Conservation (phyloP, 441 rosid species). For the Macaranga tanarius region DNA sequence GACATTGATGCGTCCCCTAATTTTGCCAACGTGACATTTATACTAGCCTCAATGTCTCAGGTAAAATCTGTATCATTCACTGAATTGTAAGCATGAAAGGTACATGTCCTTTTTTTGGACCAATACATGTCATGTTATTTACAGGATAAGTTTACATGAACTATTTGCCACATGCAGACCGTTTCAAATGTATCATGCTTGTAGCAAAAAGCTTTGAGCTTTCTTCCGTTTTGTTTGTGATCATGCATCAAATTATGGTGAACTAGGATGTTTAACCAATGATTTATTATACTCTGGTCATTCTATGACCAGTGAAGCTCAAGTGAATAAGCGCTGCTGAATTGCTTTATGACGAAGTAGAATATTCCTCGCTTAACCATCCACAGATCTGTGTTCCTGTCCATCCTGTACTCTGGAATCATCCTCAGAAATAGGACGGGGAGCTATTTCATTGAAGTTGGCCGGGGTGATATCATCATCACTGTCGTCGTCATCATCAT, state of each 20-base stretch:
- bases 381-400: not conserved
- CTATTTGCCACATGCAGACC: not conserved
- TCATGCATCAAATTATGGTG: not conserved
- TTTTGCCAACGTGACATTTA: no score
- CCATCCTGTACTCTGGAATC: slow-evolving; percentile 10
- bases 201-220: not conserved
- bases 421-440: not conserved
- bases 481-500: not conserved
- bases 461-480: not conserved
- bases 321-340: no score
- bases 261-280: not conserved
- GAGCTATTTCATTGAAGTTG: slow-evolving; percentile 10
- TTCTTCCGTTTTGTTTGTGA: not conserved
- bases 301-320: not conserved
- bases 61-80: not conserved
- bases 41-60: no score
- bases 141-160: not conserved
- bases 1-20: no score
- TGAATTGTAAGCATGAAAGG: not conserved
- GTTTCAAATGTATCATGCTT: not conserved
- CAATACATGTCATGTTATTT: not conserved
- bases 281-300: not conserved
- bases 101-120: no score
- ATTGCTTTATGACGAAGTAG: not conserved
- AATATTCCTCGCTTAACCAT: no score